Evolutionary conservation across 2,329 filamentous ascomycete genomes (phyloP).

Genomic region (Mollisiaceae sp.): DNA sequence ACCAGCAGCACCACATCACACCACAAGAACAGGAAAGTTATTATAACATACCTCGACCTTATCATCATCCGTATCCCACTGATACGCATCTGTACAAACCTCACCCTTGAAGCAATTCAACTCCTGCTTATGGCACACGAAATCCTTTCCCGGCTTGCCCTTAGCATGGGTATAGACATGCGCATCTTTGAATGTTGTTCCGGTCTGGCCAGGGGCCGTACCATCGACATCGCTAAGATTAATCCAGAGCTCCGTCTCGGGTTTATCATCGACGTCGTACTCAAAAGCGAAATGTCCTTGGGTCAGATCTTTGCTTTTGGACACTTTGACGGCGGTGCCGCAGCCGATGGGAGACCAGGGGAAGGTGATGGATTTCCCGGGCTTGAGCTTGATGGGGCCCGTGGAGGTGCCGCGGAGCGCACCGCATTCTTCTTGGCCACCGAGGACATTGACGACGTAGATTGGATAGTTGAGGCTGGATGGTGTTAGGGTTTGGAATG

Average conservation of each 20-base stretch:
- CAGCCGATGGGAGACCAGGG: background rate
- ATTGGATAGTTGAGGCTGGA: background rate
- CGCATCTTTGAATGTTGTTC: background rate
- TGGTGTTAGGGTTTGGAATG: background rate
- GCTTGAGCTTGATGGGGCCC: background rate
- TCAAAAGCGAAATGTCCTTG: background rate
- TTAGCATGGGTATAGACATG: background rate
- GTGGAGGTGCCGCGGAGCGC: no score
- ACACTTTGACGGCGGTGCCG: background rate
- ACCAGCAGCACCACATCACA: no score
- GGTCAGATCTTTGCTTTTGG: background rate
- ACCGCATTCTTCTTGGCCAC: background rate
- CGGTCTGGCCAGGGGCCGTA: background rate
- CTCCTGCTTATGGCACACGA: background rate
- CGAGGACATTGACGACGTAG: background rate
- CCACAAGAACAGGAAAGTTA: no score
- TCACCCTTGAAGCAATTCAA: background rate
- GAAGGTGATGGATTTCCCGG: background rate
- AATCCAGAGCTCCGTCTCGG: background rate
- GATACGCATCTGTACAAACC: background rate
- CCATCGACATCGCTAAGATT: background rate
- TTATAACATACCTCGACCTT: background rate
- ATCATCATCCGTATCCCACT: background rate
- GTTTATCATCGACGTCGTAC: background rate
- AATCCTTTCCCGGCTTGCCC: background rate